Base-by-base conservation (phyloP, 257 asterid species). In the Nicotiana undulata region DNA sequence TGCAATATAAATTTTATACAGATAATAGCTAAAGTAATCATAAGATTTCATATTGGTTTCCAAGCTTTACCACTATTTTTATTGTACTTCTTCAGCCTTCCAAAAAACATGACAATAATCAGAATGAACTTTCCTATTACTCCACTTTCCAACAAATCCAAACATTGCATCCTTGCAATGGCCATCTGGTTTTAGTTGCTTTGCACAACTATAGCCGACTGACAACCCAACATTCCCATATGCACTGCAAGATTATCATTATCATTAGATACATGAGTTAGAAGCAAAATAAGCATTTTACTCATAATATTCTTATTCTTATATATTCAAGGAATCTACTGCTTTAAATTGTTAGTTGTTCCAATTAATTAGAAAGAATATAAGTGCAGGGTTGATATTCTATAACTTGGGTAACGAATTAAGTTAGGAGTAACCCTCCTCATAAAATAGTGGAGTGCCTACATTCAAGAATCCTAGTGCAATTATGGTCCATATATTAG, bases 101-200 rank as follows among this genome's bases (percentile, higher is more conserved):
- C 93, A 26, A 87, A 86, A 32, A 88, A 79, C 96, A 91, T 90
- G 10, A 90, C 89, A 4, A 84, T 8, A 17, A 90, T 89, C 22
- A 91, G 84, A 32, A 90, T 75, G 3, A 83, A 67, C 63, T 90
- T 91, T 4, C 92, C 93, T 34, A 7, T 82, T 18, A 46, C 90
- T 90, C 93, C 93, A 91, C 83, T 63, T 90, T 81, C 93, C 95
- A 0, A 40, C 86, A 13, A 91, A 88, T 31, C 95, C 95, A 31
- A 22, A 84, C 58, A 78, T 74, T 15, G 81, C 86, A 80, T 84
- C 87, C 75, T 65, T 63, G 65, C 96, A 90, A 4, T 66, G 24
- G 3, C 55, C 85, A 60, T 64, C 76, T 0, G 66, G 60, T 9
- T 79, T 76, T 5, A 90, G 81, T 46, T 79, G 92, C 53, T 81